A percentile compares a stretch with the other conserved stretches of the same genome.
Conservation (phyloP, 2,329 filamentous ascomycete species). For the Epichloe amarillans region DNA sequence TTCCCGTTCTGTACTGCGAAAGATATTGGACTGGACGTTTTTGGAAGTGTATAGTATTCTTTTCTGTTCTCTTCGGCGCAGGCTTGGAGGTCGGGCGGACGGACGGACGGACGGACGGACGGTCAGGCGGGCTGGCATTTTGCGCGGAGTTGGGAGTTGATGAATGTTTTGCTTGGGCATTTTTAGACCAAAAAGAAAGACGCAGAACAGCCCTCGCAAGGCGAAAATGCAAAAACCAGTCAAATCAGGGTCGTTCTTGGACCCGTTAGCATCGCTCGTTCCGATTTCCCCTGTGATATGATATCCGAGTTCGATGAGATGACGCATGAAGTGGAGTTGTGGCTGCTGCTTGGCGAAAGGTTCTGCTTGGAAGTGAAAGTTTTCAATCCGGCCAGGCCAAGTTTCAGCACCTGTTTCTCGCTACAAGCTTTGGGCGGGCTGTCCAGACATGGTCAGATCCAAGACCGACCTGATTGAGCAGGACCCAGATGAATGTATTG, state of each 20-base stretch:
- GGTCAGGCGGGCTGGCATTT: conserved; percentile 14
- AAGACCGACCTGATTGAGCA: too few species aligned
- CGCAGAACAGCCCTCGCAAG: conserved; percentile 8
- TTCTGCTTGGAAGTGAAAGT: too few species aligned
- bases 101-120: conserved; percentile 2
- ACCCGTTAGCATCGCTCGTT: not conserved
- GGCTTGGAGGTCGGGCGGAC: not conserved
- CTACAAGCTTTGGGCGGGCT: too few species aligned
- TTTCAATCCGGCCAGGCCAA: too few species aligned
- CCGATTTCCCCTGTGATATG: not conserved
- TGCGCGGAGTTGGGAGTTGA: conserved; percentile 25
- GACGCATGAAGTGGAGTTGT: too few species aligned
- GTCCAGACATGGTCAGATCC: too few species aligned
- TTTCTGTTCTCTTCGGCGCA: not conserved
- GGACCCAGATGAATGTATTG: too few species aligned
- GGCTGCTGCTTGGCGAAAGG: too few species aligned
- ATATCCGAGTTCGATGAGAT: not conserved
- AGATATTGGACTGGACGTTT: not conserved
- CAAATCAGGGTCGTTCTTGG: not conserved
- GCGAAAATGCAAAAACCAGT: conserved; percentile 8
- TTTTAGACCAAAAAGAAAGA: not conserved
- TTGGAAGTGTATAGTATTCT: conserved; percentile 8
- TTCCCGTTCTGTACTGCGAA: not conserved
- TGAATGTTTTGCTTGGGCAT: not conserved
- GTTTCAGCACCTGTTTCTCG: too few species aligned